Base-by-base conservation (phyloP, 176 grass and related monocot species). In the Dactylis glomerata region DNA sequence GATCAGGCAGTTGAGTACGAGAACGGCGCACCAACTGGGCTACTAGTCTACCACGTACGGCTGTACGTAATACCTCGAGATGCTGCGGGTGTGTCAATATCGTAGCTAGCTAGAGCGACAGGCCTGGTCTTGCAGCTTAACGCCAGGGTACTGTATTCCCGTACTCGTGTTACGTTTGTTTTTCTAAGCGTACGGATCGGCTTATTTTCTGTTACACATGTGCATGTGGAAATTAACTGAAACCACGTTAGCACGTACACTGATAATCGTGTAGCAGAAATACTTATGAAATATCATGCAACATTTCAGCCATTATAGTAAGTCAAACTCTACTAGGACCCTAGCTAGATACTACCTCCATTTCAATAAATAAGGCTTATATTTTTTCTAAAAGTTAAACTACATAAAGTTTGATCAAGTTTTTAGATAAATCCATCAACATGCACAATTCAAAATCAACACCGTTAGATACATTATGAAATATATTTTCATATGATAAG, bases 91-190 rank as follows among this genome's bases (percentile, higher is more conserved):
- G 40, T 72, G 70, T 32, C 82, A 33, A 59, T 24, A 10, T 40
- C 37, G 32, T 57, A 56, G 58, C 37, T 13, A 42, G 41, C 41
- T 7, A 42, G 41, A 58, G 69, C 17, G 77, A 69, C 61, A 23
- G 77, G 69, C 6, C 87, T 31, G 77, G 49, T 84, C 77, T 61
- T 85, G n/a, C n/a, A 51, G 59, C 38, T 85, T 85, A 89, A 89
- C 81, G 82, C 30, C 68, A 31, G 82, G 26, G 77, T 31, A 79
- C 64, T 81, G 77, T 20, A 14, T 74, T 6, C 5, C 34, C 81
- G 81, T 88, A 88, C 76, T 10, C 51, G 12, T 59, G 57, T 87
- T 46, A 50, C 17, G 32, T 52, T 61, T 41, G 46, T 34, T 76
- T 37, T 19, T 75, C 19, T 79, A 80, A 26, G 30, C 46, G 19